Evolutionary conservation across 2,329 filamentous ascomycete genomes (phyloP).

Genomic region (Teratosphaeria nubilosa): DNA sequence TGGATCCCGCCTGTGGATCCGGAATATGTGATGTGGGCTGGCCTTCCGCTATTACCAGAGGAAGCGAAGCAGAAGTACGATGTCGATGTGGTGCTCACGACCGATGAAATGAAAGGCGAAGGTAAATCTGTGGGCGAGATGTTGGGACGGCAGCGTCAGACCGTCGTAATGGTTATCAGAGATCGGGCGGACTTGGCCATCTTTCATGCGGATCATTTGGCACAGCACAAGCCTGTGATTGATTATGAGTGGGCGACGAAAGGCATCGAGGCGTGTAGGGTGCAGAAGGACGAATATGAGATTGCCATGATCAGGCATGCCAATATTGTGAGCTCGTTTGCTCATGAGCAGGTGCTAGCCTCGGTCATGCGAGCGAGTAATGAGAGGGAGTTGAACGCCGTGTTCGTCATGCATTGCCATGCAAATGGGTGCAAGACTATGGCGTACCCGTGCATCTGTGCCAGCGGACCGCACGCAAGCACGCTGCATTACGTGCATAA

Average conservation of each 20-base stretch:
- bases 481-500: slow-evolving; percentile 85
- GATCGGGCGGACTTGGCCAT: slow-evolving; percentile 50
- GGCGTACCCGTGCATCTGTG: slow-evolving; percentile 81
- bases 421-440: slow-evolving; percentile 68
- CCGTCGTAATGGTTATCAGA: slow-evolving; percentile 60
- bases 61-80: slow-evolving; percentile 56
- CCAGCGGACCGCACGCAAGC: slow-evolving; percentile 66
- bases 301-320: slow-evolving; percentile 72
- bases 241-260: slow-evolving; percentile 46
- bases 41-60: slow-evolving; percentile 67
- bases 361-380: slow-evolving; percentile 56
- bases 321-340: slow-evolving; percentile 67
- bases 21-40: slow-evolving; percentile 88
- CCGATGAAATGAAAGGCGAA: slow-evolving; percentile 59
- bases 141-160: slow-evolving; percentile 21
- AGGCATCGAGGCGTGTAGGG: slow-evolving; percentile 70
- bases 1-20: slow-evolving; percentile 88
- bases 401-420: slow-evolving; percentile 69
- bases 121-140: slow-evolving; percentile 47
- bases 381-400: slow-evolving; percentile 73
- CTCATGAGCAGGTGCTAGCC: slow-evolving; percentile 62
- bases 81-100: slow-evolving; percentile 45
- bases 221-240: slow-evolving; percentile 56
- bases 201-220: slow-evolving; percentile 49
- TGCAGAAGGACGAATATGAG: slow-evolving; percentile 78